Evolutionary conservation across 2,329 filamentous ascomycete genomes (phyloP).

Genomic region (Catunica adiposa): DNA sequence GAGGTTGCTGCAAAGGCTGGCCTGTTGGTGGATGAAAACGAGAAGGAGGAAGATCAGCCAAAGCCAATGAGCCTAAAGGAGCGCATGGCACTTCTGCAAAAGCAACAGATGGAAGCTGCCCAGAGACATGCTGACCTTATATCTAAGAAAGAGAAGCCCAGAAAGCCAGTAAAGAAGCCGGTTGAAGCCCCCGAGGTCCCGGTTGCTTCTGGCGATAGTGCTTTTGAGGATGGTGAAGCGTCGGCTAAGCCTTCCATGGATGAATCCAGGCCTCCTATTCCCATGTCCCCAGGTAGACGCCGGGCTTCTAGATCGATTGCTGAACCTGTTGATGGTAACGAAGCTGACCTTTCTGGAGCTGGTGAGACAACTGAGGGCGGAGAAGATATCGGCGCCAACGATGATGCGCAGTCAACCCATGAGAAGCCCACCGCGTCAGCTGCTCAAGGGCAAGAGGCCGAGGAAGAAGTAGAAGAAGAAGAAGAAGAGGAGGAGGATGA

Average conservation of each 20-base stretch:
- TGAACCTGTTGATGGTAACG: slow-evolving; percentile 38
- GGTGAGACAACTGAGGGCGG: slow-evolving; percentile 47
- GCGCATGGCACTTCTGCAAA: slow-evolving; percentile 82
- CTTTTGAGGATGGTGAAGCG: slow-evolving; percentile 29
- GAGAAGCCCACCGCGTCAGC: slow-evolving; percentile 14
- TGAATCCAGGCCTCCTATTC: slow-evolving; percentile 25
- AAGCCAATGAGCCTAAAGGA: slow-evolving; percentile 92
- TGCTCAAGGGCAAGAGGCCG: slow-evolving; percentile 16
- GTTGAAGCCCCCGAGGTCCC: slow-evolving; percentile 29
- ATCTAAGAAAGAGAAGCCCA: slow-evolving; percentile 76
- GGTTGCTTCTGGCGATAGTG: slow-evolving; percentile 16
- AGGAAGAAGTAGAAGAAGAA: slow-evolving; percentile 22
- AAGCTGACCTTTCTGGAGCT: slow-evolving; percentile 47
- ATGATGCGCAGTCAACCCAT: background rate
- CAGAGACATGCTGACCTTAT: slow-evolving; percentile 61
- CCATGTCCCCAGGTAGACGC: slow-evolving; percentile 36
- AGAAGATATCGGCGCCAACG: slow-evolving; percentile 39
- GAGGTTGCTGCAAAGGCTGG: slow-evolving; percentile 55
- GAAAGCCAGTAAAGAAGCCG: slow-evolving; percentile 50
- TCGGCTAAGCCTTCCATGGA: slow-evolving; percentile 36
- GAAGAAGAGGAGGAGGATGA: slow-evolving; percentile 60
- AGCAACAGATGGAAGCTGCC: slow-evolving; percentile 82
- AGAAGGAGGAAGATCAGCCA: slow-evolving; percentile 58
- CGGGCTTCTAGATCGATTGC: slow-evolving; percentile 23
- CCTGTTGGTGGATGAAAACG: slow-evolving; percentile 32